Evolutionary conservation across 73 alveolate species (phyloP).

Genomic region (Paramecium pentaurelia): DNA sequence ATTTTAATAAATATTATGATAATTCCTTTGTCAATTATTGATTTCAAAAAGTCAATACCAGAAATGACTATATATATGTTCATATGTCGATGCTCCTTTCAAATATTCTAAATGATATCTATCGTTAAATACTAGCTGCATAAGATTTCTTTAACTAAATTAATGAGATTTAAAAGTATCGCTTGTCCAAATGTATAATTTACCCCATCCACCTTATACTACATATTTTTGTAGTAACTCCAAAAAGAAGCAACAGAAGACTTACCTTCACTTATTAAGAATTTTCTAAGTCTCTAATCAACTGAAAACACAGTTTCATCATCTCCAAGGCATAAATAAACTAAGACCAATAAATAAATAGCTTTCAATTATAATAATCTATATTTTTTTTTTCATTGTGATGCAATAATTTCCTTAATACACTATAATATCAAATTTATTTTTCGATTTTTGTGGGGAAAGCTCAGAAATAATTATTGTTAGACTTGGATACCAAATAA

Average conservation of each 20-base stretch:
- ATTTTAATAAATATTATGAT: background rate
- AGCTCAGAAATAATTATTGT: too few relatives aligned
- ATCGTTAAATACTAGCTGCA: background rate
- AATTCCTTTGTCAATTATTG: background rate
- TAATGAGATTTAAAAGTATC: background rate
- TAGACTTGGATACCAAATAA: too few relatives aligned
- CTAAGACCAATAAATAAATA: background rate
- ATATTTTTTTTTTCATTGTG: background rate
- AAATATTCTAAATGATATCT: background rate
- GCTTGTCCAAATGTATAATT: slow-evolving; percentile 22
- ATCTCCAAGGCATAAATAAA: background rate
- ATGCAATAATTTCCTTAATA: too few relatives aligned
- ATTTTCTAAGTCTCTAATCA: background rate
- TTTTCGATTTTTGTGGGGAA: too few relatives aligned
- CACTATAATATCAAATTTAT: too few relatives aligned
- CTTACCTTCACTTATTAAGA: background rate
- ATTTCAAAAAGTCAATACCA: slow-evolving; percentile 1
- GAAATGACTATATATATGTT: slow-evolving; percentile 65
- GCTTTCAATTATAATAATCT: background rate
- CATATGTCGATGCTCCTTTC: slow-evolving; percentile 68
- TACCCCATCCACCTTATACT: background rate
- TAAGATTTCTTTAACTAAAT: background rate
- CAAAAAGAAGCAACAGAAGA: background rate
- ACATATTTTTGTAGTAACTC: background rate
- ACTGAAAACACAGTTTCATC: background rate